phyloP scores from a whole-genome alignment of 2,329 filamentous ascomycete species.

The Monosporascus sp. region DNA sequence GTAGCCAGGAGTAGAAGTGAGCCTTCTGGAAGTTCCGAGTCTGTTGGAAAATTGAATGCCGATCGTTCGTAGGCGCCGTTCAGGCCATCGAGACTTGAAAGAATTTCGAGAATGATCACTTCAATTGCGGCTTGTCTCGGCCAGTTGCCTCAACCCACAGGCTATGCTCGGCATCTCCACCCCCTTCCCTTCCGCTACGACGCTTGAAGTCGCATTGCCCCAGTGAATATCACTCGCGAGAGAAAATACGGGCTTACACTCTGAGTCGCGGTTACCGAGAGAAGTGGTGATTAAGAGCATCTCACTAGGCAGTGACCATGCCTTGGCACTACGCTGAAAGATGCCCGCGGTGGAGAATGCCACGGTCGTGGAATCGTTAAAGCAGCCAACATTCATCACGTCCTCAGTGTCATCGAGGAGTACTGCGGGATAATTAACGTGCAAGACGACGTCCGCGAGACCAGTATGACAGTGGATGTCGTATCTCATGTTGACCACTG shows the following conservation, averaged over 20 bases:
- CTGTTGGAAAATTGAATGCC: background rate
- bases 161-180: slow-evolving; percentile 29
- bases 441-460: slow-evolving; percentile 6
- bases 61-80: slow-evolving; percentile 20
- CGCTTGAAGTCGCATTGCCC: slow-evolving; percentile 21
- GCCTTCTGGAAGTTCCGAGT: slow-evolving; percentile 17
- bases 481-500: background rate
- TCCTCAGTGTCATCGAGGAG: slow-evolving; percentile 27
- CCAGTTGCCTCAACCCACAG: slow-evolving; percentile 20
- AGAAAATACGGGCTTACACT: slow-evolving; percentile 36
- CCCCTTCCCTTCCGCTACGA: slow-evolving; percentile 28
- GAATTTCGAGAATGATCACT: slow-evolving; percentile 11
- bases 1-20: slow-evolving; percentile 22
- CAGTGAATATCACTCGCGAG: slow-evolving; percentile 24
- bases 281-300: slow-evolving; percentile 39
- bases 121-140: slow-evolving; percentile 5
- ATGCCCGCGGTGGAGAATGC: slow-evolving; percentile 18
- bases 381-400: slow-evolving; percentile 26
- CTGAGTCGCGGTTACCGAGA: slow-evolving; percentile 34
- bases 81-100: slow-evolving; percentile 8
- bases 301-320: slow-evolving; percentile 17
- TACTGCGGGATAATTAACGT: slow-evolving; percentile 20
- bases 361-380: slow-evolving; percentile 21
- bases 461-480: slow-evolving; percentile 7
- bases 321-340: slow-evolving; percentile 5